Percentiles rank a stretch among this genome's conserved stretches.
Conservation (phyloP, 352 stramenopile species). For the Phytophthora cryptogea region DNA sequence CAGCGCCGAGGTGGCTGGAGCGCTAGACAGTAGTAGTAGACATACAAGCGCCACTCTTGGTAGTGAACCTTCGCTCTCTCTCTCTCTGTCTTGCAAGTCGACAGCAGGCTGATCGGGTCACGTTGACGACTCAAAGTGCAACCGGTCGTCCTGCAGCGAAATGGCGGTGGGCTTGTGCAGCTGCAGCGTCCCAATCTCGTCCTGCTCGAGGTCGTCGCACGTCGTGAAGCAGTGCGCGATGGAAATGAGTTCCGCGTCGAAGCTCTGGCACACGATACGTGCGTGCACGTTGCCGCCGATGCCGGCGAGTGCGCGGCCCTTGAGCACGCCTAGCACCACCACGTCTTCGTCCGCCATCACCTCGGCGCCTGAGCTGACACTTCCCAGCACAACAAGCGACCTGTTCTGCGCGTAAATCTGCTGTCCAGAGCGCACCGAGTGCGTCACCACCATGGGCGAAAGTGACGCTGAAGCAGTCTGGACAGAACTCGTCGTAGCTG, state of each 20-base stretch:
- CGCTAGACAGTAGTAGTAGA: constrained; percentile 24
- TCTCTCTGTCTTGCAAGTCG: not conserved
- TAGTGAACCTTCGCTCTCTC: constrained; percentile 7
- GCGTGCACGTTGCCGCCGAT: constrained; percentile 77
- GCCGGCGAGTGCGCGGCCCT: constrained; percentile 84
- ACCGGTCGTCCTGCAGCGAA: constrained; percentile 57
- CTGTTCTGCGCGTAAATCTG: constrained; percentile 86
- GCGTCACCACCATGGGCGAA: constrained; percentile 68
- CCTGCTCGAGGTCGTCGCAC: constrained; percentile 70
- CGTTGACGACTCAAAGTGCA: constrained; percentile 68
- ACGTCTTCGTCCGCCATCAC: constrained; percentile 89
- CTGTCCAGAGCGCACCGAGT: constrained; percentile 85
- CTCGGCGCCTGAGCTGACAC: constrained; percentile 87
- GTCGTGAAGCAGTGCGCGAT: constrained; percentile 91
- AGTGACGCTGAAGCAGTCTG: constrained; percentile 13
- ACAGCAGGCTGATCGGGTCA: constrained; percentile 6
- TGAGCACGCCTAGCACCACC: constrained; percentile 79
- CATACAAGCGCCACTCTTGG: constrained; percentile 30
- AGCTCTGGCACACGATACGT: constrained; percentile 75
- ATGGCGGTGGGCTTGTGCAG: constrained; percentile 60
- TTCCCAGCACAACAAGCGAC: constrained; percentile 84
- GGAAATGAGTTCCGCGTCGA: constrained; percentile 90
- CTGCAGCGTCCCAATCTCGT: constrained; percentile 43
- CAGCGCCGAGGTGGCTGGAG: constrained; percentile 5
- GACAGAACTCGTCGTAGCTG: constrained; percentile 5